Conservation (phyloP, 2,329 filamentous ascomycete species). For the Pseudodiploospora longispora region DNA sequence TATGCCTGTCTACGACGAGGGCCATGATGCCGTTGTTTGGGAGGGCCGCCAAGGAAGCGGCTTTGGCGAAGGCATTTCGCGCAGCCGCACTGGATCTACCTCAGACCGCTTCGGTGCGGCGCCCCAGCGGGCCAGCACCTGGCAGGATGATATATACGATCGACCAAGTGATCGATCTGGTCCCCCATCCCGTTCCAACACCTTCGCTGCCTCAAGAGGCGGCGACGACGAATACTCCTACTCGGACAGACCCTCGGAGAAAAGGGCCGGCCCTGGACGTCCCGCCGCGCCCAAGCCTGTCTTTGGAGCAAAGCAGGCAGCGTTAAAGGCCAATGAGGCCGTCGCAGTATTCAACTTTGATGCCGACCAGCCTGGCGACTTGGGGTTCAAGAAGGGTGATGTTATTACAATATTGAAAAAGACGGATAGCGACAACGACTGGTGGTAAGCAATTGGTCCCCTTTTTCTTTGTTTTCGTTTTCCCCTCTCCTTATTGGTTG, state of each 20-base stretch:
- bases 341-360: constrained; percentile 92
- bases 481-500: too few relatives aligned
- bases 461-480: background rate
- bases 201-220: constrained; percentile 32
- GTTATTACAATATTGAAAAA: constrained; percentile 91
- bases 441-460: constrained; percentile 59
- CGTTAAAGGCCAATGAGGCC: constrained; percentile 67
- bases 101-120: constrained; percentile 44
- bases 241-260: constrained; percentile 35
- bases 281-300: constrained; percentile 86
- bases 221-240: constrained; percentile 46
- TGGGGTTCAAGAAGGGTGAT: constrained; percentile 96
- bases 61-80: constrained; percentile 55
- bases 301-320: constrained; percentile 53
- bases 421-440: constrained; percentile 89
- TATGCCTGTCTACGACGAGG: constrained; percentile 77
- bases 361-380: constrained; percentile 81
- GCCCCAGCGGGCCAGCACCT: constrained; percentile 58
- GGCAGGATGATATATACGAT: constrained; percentile 71
- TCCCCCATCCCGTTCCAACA: constrained; percentile 42
- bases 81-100: constrained; percentile 27
- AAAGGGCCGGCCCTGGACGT: constrained; percentile 56
- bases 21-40: constrained; percentile 78
- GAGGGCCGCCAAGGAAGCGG: constrained; percentile 64
- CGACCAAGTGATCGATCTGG: constrained; percentile 32